phyloP scores from a whole-genome alignment of 345 rosid genomes.

The Syzygium grande region DNA sequence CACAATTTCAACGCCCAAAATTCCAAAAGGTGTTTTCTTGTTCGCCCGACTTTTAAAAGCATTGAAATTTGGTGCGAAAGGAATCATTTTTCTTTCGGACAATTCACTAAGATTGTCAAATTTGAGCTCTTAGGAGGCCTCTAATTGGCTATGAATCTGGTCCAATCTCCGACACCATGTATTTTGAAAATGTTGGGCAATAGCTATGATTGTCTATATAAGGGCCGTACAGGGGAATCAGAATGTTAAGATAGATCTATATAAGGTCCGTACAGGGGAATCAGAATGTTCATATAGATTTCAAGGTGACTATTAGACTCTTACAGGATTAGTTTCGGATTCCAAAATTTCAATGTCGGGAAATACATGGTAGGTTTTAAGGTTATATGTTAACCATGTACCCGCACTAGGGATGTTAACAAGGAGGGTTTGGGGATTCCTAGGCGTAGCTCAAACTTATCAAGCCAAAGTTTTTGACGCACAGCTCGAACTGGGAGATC shows the following conservation, averaged over 20 bases:
- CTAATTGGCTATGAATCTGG: neutral
- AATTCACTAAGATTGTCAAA: neutral
- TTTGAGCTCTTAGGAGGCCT: neutral
- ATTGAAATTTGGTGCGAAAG: neutral
- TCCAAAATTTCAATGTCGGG: neutral
- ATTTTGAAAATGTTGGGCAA: too few species aligned
- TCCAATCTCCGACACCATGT: too few species aligned
- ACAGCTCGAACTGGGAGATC: neutral
- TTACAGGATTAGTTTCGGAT: fast-evolving
- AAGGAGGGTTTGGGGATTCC: neutral
- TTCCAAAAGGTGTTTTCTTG: neutral
- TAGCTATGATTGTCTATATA: too few species aligned
- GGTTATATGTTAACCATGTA: neutral
- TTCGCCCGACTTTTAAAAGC: neutral
- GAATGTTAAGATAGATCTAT: too few species aligned
- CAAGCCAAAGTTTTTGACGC: neutral
- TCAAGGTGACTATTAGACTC: neutral
- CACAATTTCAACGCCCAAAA: neutral
- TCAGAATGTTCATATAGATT: too few species aligned
- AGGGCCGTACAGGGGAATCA: too few species aligned
- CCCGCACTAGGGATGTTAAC: neutral
- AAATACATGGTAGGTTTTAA: neutral
- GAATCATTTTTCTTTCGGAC: neutral
- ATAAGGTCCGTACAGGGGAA: too few species aligned
- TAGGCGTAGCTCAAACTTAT: neutral